Percentiles rank a stretch among this genome's conserved stretches.
Conservation (phyloP, 1,139 yeast species). For the Suhomyces guaymorum region DNA sequence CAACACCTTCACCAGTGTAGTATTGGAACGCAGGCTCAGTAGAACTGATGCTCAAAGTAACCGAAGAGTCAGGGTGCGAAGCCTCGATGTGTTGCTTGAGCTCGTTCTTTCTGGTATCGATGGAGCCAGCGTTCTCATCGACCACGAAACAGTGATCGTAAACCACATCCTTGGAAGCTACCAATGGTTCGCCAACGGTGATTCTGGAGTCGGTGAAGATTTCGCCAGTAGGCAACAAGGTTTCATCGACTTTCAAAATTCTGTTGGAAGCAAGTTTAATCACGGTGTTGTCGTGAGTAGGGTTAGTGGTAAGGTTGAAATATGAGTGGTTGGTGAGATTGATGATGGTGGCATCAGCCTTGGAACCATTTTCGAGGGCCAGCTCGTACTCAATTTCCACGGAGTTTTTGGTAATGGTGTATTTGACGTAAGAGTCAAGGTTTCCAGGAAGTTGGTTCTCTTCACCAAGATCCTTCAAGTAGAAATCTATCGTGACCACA, state of each 20-base stretch:
- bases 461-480: conserved; percentile 46
- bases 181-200: conserved; percentile 25
- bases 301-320: conserved; percentile 42
- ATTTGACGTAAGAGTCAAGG: conserved; percentile 44
- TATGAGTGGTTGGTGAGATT: conserved; percentile 67
- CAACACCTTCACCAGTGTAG: conserved; percentile 60
- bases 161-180: conserved; percentile 26
- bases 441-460: conserved; percentile 59
- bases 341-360: conserved; percentile 49
- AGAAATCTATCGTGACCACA: conserved; percentile 39
- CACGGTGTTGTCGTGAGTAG: conserved; percentile 36
- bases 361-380: conserved; percentile 15
- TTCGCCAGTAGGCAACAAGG: conserved; percentile 54
- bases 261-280: conserved; percentile 30
- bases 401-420: conserved; percentile 33
- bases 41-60: conserved; percentile 46
- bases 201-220: conserved; percentile 26
- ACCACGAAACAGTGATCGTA: conserved; percentile 58
- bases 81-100: conserved; percentile 46
- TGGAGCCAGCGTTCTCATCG: conserved; percentile 27
- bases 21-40: conserved; percentile 73
- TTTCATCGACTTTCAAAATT: conserved; percentile 40
- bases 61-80: conserved; percentile 46
- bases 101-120: conserved; percentile 46
- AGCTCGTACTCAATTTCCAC: conserved; percentile 49